Conservation (phyloP, 148 eudicot genomes). For the Hydrangea macrophylla region DNA sequence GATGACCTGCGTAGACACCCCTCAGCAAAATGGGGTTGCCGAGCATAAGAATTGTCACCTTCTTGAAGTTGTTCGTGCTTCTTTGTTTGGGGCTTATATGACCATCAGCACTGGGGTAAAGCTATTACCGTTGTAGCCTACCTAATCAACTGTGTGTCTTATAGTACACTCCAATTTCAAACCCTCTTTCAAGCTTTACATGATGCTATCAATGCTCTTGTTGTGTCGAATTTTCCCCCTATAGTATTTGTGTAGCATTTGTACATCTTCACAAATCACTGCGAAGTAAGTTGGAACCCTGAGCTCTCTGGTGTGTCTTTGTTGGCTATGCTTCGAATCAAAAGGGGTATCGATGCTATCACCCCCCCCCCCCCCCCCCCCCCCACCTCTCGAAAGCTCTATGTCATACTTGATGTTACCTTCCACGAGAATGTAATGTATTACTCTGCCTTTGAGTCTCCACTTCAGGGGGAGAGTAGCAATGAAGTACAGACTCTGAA, state of each 20-base stretch:
- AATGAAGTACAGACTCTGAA: background rate
- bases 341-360: background rate
- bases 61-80: background rate
- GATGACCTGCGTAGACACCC: too few relatives aligned
- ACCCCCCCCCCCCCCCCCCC: too few relatives aligned
- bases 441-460: background rate
- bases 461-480: conserved; percentile 12
- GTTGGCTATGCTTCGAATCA: too few relatives aligned
- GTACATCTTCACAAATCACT: background rate
- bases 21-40: too few relatives aligned
- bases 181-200: background rate
- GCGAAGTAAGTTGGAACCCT: background rate
- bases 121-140: background rate
- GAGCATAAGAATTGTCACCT: background rate
- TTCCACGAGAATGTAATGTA: background rate
- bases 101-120: conserved; percentile 6
- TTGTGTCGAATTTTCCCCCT: background rate
- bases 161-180: too few relatives aligned
- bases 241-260: background rate
- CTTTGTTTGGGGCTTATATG: background rate
- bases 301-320: conserved; percentile 4
- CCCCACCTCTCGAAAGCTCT: background rate
- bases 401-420: background rate
- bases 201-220: background rate
- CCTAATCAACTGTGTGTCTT: background rate